phyloP scores from a whole-genome alignment of 257 asterid species.

The Gentiana dahurica region DNA sequence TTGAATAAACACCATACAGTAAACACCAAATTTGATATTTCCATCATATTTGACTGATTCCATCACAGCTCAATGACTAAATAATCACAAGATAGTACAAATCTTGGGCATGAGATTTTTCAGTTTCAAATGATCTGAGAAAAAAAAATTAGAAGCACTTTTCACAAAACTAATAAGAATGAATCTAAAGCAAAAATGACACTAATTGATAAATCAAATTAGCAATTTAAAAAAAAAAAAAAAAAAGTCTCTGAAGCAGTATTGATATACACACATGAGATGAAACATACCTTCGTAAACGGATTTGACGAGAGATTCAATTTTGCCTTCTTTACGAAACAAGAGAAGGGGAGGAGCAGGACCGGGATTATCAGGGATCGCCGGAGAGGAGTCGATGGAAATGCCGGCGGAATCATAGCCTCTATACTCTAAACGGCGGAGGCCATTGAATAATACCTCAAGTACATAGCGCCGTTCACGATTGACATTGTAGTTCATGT shows the following conservation, averaged over 20 bases:
- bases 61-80: no score
- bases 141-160: no score
- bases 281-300: conserved; percentile 43
- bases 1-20: no score
- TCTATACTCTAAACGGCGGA: conserved; percentile 92
- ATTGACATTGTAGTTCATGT: conserved; percentile 60
- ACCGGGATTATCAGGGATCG: conserved; percentile 2
- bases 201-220: not conserved
- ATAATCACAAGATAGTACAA: no score
- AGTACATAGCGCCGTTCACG: conserved; percentile 72
- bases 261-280: no score
- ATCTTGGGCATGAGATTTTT: no score
- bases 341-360: conserved; percentile 40
- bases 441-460: conserved; percentile 72
- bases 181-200: no score
- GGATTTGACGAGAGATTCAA: conserved; percentile 74
- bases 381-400: conserved; percentile 21
- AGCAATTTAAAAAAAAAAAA: not conserved
- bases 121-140: no score
- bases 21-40: no score
- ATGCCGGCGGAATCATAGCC: conserved; percentile 97
- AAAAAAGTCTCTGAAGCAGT: no score
- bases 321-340: conserved; percentile 74
- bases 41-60: no score
- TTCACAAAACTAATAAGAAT: no score